Evolutionary conservation across 2,329 filamentous ascomycete genomes (phyloP).

Genomic region (Fusarium sp.): DNA sequence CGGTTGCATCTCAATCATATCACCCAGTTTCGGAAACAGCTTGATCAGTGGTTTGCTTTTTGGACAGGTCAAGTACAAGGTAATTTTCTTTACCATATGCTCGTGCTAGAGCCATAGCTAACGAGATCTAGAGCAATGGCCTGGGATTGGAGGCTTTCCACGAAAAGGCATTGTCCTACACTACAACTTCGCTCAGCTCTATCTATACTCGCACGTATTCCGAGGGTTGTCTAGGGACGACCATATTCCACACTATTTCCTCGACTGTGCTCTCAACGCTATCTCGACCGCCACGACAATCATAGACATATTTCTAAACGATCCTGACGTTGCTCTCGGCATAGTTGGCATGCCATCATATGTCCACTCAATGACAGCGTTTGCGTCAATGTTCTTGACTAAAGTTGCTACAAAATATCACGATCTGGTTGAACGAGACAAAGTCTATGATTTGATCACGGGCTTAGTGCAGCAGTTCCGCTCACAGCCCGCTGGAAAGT

Average conservation of each 20-base stretch:
- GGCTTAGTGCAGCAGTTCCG: slow-evolving; percentile 58
- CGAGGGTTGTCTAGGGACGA: slow-evolving; percentile 52
- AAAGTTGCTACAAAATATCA: slow-evolving; percentile 61
- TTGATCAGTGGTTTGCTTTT: slow-evolving; percentile 55
- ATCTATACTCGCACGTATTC: slow-evolving; percentile 59
- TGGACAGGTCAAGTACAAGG: slow-evolving; percentile 53
- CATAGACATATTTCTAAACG: slow-evolving; percentile 59
- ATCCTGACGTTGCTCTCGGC: slow-evolving; percentile 57
- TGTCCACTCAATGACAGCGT: slow-evolving; percentile 66
- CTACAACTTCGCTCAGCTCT: slow-evolving; percentile 58
- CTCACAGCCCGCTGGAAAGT: slow-evolving; percentile 58
- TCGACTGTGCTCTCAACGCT: slow-evolving; percentile 49
- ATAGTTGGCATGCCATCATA: slow-evolving; percentile 64
- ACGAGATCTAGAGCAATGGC: slow-evolving; percentile 52
- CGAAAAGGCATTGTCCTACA: slow-evolving; percentile 56
- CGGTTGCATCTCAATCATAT: slow-evolving; percentile 66
- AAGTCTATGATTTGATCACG: slow-evolving; percentile 56
- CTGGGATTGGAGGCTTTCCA: slow-evolving; percentile 55
- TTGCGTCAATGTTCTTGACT: slow-evolving; percentile 65
- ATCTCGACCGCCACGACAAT: slow-evolving; percentile 58
- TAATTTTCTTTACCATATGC: neutral
- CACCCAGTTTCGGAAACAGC: slow-evolving; percentile 50
- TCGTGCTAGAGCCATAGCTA: rapidly evolving
- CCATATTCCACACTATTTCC: slow-evolving; percentile 50
- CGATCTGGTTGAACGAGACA: slow-evolving; percentile 56